Evolutionary conservation across 495 filamentous ascomycete species (phyloP).

Genomic region (Neurospora sp.): DNA sequence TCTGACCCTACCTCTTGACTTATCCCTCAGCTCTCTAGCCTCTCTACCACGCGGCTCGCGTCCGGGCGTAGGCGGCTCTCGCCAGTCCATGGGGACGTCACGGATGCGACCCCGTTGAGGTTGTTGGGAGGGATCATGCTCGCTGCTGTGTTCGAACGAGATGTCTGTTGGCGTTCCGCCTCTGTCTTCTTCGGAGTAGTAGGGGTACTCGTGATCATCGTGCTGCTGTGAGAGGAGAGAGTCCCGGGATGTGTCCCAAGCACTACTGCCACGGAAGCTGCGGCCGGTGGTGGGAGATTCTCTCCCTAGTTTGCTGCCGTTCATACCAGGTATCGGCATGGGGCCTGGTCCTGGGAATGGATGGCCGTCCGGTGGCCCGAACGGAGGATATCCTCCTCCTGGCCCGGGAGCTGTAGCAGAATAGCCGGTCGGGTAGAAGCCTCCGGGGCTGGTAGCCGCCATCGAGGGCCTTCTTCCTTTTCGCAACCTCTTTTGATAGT

Average conservation of each 20-base stretch:
- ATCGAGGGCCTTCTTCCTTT: background rate
- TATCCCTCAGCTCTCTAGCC: background rate
- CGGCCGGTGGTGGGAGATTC: background rate
- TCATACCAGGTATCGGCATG: background rate
- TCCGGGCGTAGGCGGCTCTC: background rate
- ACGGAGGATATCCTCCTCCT: background rate
- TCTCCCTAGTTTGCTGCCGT: background rate
- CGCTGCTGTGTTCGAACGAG: background rate
- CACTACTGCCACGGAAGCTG: background rate
- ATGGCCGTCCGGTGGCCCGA: background rate
- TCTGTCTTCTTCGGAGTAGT: background rate
- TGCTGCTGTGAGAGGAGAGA: background rate
- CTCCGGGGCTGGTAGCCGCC: background rate
- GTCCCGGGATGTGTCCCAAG: background rate
- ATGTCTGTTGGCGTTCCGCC: background rate
- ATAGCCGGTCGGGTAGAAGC: background rate
- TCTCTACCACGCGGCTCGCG: background rate
- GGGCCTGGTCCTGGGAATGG: background rate
- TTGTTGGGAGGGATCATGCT: background rate
- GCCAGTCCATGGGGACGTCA: background rate
- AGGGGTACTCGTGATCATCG: background rate
- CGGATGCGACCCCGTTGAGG: background rate
- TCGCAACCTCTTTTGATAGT: background rate
- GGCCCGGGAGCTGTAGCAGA: background rate
- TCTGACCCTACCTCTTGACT: background rate